A percentile compares a stretch with the other conserved stretches of the same genome.
Evolutionary conservation across 805 yeast species (phyloP).

Genomic region (Saccharomyces jurei): DNA sequence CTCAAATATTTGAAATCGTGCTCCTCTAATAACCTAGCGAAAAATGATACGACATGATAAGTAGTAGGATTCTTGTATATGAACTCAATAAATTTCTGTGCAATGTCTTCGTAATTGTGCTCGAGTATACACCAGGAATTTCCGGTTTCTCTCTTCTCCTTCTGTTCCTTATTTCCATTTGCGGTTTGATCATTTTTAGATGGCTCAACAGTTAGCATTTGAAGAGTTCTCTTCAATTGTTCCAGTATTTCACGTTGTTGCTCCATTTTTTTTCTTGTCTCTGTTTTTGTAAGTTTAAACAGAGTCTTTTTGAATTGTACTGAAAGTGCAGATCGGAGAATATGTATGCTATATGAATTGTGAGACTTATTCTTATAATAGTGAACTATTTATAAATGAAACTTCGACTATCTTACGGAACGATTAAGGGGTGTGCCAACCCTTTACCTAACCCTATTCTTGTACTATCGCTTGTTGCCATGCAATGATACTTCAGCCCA

Average conservation of each 20-base stretch:
- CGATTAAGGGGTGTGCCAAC: not conserved
- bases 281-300: not conserved
- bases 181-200: not conserved
- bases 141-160: not conserved
- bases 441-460: not conserved
- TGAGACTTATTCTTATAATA: not conserved
- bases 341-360: not conserved
- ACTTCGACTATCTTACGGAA: not conserved
- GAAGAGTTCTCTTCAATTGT: conserved; percentile 23
- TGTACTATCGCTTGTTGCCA: not conserved
- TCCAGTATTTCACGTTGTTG: conserved; percentile 19
- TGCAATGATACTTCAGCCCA: not conserved
- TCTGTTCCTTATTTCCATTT: not conserved
- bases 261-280: conserved; percentile 5
- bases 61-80: conserved; percentile 68
- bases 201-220: conserved; percentile 13
- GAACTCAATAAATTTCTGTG: conserved; percentile 58
- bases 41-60: conserved; percentile 56
- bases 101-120: conserved; percentile 17
- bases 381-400: not conserved
- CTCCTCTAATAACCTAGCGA: conserved; percentile 40
- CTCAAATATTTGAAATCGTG: conserved; percentile 59
- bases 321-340: not conserved
- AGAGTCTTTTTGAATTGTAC: not conserved
- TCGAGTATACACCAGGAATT: not conserved